Percentiles rank a stretch among this genome's conserved stretches.
These are phyloP conservation scores for Theobroma grandiflorum DNA, from an alignment of 441 rosid species.

Conservation along the genomic window DNA sequence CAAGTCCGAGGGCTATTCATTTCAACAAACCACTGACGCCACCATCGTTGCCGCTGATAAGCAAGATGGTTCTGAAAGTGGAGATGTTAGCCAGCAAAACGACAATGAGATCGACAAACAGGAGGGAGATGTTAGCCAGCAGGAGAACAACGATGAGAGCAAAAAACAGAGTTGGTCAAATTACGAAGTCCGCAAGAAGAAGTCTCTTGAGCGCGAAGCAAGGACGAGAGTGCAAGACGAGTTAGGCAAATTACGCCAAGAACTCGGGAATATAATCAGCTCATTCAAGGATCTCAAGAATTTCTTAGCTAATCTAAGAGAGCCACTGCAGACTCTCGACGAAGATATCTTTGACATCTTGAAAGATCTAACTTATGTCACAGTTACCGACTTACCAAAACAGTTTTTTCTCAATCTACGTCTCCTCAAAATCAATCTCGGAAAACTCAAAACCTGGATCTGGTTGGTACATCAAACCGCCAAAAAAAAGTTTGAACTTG, in stretches of 20 bases:
- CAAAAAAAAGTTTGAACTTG: slow-evolving; percentile 14
- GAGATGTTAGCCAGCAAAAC: not conserved
- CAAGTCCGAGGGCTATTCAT: not conserved
- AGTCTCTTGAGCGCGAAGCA: not conserved
- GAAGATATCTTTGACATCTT: slow-evolving; percentile 6
- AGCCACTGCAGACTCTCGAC: not conserved
- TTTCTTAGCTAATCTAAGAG: slow-evolving; percentile 26
- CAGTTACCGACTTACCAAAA: not conserved
- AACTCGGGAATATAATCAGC: slow-evolving; percentile 11
- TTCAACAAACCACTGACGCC: not conserved
- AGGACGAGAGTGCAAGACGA: not conserved
- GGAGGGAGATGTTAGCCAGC: too few species aligned
- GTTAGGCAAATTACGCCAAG: slow-evolving; percentile 21
- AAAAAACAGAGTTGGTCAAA: too few species aligned
- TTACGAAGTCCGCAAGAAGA: too few species aligned
- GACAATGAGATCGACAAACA: not conserved
- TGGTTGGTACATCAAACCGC: slow-evolving; percentile 35
- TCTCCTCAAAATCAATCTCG: slow-evolving; percentile 38
- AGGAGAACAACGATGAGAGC: too few species aligned
- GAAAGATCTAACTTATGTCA: not conserved
- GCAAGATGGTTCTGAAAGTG: not conserved
- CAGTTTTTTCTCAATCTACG: slow-evolving; percentile 29
- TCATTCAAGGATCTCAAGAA: slow-evolving; percentile 21
- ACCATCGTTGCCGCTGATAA: not conserved
- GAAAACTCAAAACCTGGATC: slow-evolving; percentile 42